phyloP scores from a whole-genome alignment of 345 rosid species.

The Streptanthus diversifolius region DNA sequence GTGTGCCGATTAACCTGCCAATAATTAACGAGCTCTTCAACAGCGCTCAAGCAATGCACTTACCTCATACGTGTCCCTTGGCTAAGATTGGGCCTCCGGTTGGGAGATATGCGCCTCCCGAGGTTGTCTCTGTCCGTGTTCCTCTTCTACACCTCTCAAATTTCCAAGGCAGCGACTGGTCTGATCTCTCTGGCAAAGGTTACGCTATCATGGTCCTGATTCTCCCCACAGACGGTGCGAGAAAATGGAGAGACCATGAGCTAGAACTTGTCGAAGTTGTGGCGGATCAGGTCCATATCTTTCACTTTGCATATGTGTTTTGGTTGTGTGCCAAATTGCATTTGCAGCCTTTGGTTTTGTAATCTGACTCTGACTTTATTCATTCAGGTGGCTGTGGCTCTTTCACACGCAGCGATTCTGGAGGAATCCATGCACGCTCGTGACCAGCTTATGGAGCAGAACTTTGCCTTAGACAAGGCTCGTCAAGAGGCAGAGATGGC shows the following conservation, averaged over 20 bases:
- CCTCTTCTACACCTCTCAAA: conserved; percentile 80
- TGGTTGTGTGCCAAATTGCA: neutral
- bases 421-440: conserved; percentile 93
- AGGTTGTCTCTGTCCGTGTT: conserved; percentile 91
- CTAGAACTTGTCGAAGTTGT: conserved; percentile 91
- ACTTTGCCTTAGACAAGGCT: conserved; percentile 71
- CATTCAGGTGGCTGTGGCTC: conserved; percentile 91
- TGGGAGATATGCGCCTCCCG: conserved; percentile 61
- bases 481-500: conserved; percentile 90
- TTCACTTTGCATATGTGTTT: conserved; percentile 9
- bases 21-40: conserved; percentile 61
- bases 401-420: conserved; percentile 90
- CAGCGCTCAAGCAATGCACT: conserved; percentile 59
- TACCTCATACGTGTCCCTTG: conserved; percentile 70
- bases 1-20: conserved; percentile 57
- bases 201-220: conserved; percentile 89
- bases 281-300: conserved; percentile 74
- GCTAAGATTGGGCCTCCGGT: conserved; percentile 67
- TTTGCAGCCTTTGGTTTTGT: neutral
- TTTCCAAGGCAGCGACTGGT: conserved; percentile 85
- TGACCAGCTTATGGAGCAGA: conserved; percentile 81
- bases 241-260: conserved; percentile 93
- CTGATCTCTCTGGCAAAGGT: conserved; percentile 70
- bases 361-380: neutral
- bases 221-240: conserved; percentile 74